These are phyloP conservation scores for Colletotrichum karsti DNA, from an alignment of 2,329 filamentous ascomycete genomes.

Conservation along the genomic window DNA sequence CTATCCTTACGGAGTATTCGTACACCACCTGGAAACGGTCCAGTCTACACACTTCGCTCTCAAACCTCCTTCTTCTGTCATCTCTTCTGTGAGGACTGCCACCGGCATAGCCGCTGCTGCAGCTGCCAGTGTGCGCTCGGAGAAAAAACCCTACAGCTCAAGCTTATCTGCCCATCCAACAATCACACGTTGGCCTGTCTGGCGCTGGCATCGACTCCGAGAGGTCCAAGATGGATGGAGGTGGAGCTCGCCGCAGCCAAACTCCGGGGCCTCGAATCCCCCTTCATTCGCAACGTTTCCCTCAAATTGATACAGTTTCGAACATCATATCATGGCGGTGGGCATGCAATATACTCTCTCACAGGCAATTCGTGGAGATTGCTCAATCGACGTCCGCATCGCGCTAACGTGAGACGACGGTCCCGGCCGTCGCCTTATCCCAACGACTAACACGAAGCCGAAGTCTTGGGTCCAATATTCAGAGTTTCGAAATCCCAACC, in stretches of 20 bases:
- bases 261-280: not conserved
- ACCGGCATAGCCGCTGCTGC: constrained; percentile 20
- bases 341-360: not conserved
- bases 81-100: not conserved
- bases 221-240: constrained; percentile 3
- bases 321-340: not conserved
- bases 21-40: too few species aligned
- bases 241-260: constrained; percentile 15
- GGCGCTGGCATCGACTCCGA: constrained; percentile 22
- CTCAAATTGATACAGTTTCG: constrained; percentile 1
- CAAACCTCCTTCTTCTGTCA: not conserved
- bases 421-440: not conserved
- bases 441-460: not conserved
- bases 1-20: not conserved
- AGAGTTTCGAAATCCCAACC: not conserved
- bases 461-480: not conserved
- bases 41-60: not conserved
- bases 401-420: not conserved
- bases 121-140: constrained; percentile 19
- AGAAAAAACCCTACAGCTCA: constrained; percentile 8
- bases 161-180: constrained; percentile 15
- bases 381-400: not conserved
- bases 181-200: constrained; percentile 16
- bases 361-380: constrained; percentile 23
- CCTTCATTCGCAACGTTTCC: constrained; percentile 2